Base-by-base conservation (phyloP, 768 basidiomycete genomes). In the Mycena venus region DNA sequence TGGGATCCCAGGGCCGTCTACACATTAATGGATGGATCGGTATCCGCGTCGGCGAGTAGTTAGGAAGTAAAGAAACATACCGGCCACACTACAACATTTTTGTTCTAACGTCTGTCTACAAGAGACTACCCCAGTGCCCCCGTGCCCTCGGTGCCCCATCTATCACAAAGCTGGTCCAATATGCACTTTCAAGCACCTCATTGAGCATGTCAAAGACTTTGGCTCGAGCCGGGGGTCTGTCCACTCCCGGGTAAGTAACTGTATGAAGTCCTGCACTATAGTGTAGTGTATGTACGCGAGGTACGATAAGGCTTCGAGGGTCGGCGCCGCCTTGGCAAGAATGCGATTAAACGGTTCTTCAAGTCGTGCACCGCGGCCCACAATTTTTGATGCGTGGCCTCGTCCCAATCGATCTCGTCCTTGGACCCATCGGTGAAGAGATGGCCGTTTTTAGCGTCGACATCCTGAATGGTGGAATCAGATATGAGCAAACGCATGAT, bases 231-330 rank as follows among this genome's bases (percentile, higher is more conserved):
- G 65, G 15, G 65, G 65, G 53, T 67, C 65, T 19, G 63, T 36
- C 63, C 63, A 65, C 63, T 51, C 47, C n/a, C 21, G 31, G n/a
- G 36, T 66, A 53, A 55, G 12, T 32, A 31, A 3, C 32, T 36
- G 9, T 1, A 32, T 47, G 47, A 53, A 51, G 31, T n/a, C 31
- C 36, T 4, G 23, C 19, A n/a, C 15, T 40, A 25, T 40, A 38
- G 53, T 8, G 36, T 40, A 38, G 53, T 8, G 29, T 53, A 66
- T 66, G 65, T 67, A 67, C 25, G 51, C 27, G 53, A 67, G 65
- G 53, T 27, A 67, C 38, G 65, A 67, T 15, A 67, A 56, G 36
- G 65, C 65, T 29, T 67, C 53, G 36, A 67, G 23, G n/a, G 65
- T 40, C 17, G 36, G 53, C n/a, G 65, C 65, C 25, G 38, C 53